These are phyloP conservation scores for Wickerhamia fluorescens DNA, from an alignment of 805 yeast species.

Conservation along the genomic window DNA sequence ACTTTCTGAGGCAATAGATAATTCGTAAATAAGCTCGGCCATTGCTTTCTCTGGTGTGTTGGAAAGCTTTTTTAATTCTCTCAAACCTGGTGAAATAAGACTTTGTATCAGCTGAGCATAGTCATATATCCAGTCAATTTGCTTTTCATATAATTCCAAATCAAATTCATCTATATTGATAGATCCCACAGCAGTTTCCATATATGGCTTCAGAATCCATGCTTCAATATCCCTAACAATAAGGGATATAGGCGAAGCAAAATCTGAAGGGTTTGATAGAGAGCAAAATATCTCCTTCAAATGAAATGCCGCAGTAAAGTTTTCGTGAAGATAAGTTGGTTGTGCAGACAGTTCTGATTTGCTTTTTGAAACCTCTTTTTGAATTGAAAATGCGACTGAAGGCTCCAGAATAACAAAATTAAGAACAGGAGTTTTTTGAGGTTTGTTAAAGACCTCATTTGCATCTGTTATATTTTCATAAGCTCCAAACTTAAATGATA, in stretches of 20 bases:
- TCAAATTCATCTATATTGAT: slow-evolving; percentile 12
- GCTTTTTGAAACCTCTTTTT: slow-evolving; percentile 5
- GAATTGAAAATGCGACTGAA: slow-evolving; percentile 23
- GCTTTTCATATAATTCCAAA: slow-evolving; percentile 12
- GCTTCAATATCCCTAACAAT: slow-evolving; percentile 27
- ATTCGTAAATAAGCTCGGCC: slow-evolving; percentile 36
- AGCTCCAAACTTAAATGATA: slow-evolving; percentile 34
- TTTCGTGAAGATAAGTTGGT: no score
- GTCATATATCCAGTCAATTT: slow-evolving; percentile 16
- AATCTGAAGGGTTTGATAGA: slow-evolving; percentile 16
- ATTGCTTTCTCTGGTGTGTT: slow-evolving; percentile 5
- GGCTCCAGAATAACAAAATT: slow-evolving; percentile 26
- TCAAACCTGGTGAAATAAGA: slow-evolving; percentile 10
- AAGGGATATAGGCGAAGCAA: slow-evolving; percentile 9
- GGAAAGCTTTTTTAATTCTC: slow-evolving; percentile 10
- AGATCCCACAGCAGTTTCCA: slow-evolving; percentile 11
- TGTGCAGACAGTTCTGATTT: no score
- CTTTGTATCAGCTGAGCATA: slow-evolving; percentile 9
- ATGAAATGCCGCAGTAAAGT: slow-evolving; percentile 24
- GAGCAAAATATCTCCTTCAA: slow-evolving; percentile 18
- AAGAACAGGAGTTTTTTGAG: slow-evolving; percentile 18
- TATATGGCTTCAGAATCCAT: slow-evolving; percentile 23
- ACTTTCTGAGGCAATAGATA: slow-evolving; percentile 32
- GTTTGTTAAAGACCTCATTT: slow-evolving; percentile 19
- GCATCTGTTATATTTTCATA: slow-evolving; percentile 13